Conservation (phyloP, 225 moss, liverwort and hornwort species). For the Physcomitrium patens region DNA sequence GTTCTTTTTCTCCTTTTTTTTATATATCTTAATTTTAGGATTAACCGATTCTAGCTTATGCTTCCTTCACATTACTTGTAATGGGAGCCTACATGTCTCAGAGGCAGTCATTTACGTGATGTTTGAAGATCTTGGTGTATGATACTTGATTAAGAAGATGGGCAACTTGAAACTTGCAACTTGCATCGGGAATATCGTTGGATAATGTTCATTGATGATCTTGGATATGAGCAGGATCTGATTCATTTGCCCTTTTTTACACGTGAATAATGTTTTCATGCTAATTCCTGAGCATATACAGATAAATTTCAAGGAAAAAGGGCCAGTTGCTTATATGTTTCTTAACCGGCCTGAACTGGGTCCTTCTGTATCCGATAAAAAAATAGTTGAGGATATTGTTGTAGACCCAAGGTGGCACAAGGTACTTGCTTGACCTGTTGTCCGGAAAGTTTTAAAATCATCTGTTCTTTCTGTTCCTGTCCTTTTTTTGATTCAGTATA, state of each 20-base stretch:
- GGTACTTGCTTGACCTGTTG: slow-evolving; percentile 26
- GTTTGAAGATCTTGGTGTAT: neutral
- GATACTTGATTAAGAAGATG: slow-evolving; percentile 5
- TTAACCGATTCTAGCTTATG: neutral
- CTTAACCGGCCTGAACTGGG: slow-evolving; percentile 33
- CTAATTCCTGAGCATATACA: slow-evolving; percentile 18
- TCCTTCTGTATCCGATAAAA: slow-evolving; percentile 31
- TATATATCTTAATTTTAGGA: neutral
- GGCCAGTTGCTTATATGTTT: slow-evolving; percentile 47
- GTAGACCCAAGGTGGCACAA: slow-evolving; percentile 30
- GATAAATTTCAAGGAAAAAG: slow-evolving; percentile 45
- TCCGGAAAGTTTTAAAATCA: slow-evolving; percentile 2
- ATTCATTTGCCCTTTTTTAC: neutral
- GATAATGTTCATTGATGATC: neutral
- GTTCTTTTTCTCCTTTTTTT: neutral
- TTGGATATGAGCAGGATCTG: slow-evolving; percentile 9
- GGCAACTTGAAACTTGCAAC: slow-evolving; percentile 14
- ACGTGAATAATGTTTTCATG: neutral
- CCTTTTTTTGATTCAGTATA: neutral
- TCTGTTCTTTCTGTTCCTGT: neutral
- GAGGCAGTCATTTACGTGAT: slow-evolving; percentile 22
- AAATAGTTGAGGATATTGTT: slow-evolving; percentile 23
- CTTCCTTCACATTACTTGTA: neutral
- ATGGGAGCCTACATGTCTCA: neutral
- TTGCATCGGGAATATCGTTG: slow-evolving; percentile 19